Evolutionary conservation across 2,329 filamentous ascomycete genomes (phyloP).

Genomic region (Lachnum nothofagi): DNA sequence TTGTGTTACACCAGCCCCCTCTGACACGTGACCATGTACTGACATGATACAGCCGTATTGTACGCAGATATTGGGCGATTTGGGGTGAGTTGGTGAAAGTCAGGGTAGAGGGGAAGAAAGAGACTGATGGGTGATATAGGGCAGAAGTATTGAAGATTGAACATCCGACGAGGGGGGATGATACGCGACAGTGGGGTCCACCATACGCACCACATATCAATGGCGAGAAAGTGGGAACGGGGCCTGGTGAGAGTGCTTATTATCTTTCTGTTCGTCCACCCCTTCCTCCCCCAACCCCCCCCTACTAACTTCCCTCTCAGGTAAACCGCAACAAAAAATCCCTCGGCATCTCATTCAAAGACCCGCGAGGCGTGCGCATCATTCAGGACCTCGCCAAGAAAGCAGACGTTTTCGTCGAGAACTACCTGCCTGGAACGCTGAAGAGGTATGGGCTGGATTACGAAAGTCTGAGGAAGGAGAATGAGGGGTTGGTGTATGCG

Average conservation of each 20-base stretch:
- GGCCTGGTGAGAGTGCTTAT: slow-evolving; percentile 87
- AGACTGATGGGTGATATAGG: slow-evolving; percentile 39
- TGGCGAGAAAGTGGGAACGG: slow-evolving; percentile 41
- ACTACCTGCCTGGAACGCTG: slow-evolving; percentile 82
- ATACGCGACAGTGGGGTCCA: slow-evolving; percentile 91
- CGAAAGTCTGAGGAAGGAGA: slow-evolving; percentile 68
- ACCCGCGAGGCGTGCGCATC: slow-evolving; percentile 75
- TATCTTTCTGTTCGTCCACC: slow-evolving; percentile 59
- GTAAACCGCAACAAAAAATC: slow-evolving; percentile 98
- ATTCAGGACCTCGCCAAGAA: slow-evolving; percentile 75
- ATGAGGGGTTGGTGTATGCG: slow-evolving; percentile 81
- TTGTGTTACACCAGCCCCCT: background rate
- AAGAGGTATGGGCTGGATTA: slow-evolving; percentile 89
- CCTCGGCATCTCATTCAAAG: slow-evolving; percentile 79
- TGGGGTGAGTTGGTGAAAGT: slow-evolving; percentile 61
- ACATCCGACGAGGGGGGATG: slow-evolving; percentile 82
- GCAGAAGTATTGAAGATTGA: slow-evolving; percentile 96
- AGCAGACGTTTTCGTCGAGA: slow-evolving; percentile 89
- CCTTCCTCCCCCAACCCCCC: too few species aligned
- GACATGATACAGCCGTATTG: slow-evolving; percentile 69
- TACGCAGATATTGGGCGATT: slow-evolving; percentile 88
- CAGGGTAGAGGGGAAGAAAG: too few species aligned
- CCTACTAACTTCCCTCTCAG: slow-evolving; percentile 39
- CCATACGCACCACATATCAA: slow-evolving; percentile 75
- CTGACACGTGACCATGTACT: slow-evolving; percentile 6